phyloP scores from a whole-genome alignment of 1,284 basidiomycete genomes.

The Meripilus lineatus region DNA sequence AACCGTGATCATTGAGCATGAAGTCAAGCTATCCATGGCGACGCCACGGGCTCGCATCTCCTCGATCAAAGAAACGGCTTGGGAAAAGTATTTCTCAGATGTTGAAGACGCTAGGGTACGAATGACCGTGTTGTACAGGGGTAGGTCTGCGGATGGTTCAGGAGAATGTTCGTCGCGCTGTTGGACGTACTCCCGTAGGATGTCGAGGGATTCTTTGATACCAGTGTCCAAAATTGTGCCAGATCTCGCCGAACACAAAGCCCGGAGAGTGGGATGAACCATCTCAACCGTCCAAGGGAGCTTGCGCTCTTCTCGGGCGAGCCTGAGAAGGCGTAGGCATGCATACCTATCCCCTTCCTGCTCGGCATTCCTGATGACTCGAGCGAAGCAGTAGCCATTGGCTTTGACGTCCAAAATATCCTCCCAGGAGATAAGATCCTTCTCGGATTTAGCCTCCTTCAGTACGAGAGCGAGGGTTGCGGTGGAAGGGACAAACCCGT shows the following conservation, averaged over 20 bases:
- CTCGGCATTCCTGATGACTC: slow-evolving; percentile 34
- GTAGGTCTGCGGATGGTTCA: slow-evolving; percentile 28
- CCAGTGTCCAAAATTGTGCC: slow-evolving; percentile 32
- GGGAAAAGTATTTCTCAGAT: slow-evolving; percentile 27
- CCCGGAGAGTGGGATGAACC: slow-evolving; percentile 46
- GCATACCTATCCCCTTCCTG: slow-evolving; percentile 14
- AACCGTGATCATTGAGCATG: slow-evolving; percentile 51
- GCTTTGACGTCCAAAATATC: slow-evolving; percentile 35
- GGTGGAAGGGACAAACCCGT: slow-evolving; percentile 31
- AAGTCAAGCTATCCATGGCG: slow-evolving; percentile 32
- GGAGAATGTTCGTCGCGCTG: not conserved
- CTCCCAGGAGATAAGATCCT: slow-evolving; percentile 41
- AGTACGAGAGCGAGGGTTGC: slow-evolving; percentile 36
- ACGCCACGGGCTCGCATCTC: slow-evolving; percentile 40
- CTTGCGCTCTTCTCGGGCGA: slow-evolving; percentile 36
- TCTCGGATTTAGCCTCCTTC: slow-evolving; percentile 26
- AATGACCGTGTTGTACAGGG: slow-evolving; percentile 53
- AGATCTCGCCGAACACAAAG: slow-evolving; percentile 37
- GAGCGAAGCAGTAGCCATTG: slow-evolving; percentile 41
- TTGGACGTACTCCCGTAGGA: slow-evolving; percentile 43
- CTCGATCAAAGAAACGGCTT: slow-evolving; percentile 49
- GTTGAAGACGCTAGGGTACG: slow-evolving; percentile 45
- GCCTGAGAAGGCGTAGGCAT: slow-evolving; percentile 44
- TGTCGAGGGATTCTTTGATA: slow-evolving; percentile 43
- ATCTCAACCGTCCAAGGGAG: slow-evolving; percentile 43